phyloP scores from a whole-genome alignment of 768 basidiomycete species.

The Xerocomellus intermedius region DNA sequence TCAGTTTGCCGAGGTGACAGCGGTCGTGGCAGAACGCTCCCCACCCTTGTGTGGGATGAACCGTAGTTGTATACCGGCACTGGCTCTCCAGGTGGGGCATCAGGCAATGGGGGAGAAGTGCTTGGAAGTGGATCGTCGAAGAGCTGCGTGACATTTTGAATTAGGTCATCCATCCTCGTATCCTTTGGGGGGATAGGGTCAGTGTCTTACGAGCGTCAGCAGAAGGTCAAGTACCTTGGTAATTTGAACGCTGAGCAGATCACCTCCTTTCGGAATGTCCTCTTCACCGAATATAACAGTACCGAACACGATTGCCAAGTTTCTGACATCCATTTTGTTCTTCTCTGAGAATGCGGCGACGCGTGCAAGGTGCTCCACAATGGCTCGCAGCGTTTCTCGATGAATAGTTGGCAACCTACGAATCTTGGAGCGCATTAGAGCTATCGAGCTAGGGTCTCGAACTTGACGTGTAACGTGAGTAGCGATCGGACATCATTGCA shows the following conservation, averaged over 20 bases:
- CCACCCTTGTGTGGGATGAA: conserved; percentile 66
- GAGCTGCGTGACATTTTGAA: conserved; percentile 62
- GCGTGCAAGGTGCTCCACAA: conserved; percentile 80
- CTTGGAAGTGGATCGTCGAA: conserved; percentile 56
- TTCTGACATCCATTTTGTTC: conserved; percentile 95
- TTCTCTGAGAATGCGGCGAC: conserved; percentile 63
- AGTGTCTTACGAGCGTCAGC: conserved; percentile 30
- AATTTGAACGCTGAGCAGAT: conserved; percentile 72
- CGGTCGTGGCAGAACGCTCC: conserved; percentile 40
- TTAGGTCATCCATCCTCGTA: conserved; percentile 82
- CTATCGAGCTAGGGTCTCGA: conserved; percentile 63
- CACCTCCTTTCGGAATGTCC: conserved; percentile 75
- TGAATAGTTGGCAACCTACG: conserved; percentile 81
- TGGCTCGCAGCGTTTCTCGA: conserved; percentile 75
- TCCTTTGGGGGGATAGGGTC: conserved; percentile 40
- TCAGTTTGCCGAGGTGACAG: conserved; percentile 37
- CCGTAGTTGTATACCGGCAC: conserved; percentile 60
- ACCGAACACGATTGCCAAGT: conserved; percentile 88
- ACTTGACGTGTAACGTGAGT: conserved; percentile 39
- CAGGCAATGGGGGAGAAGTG: conserved; percentile 68
- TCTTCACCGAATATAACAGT: conserved; percentile 91
- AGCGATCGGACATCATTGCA: not conserved
- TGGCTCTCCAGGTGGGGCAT: conserved; percentile 66
- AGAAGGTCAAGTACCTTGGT: conserved; percentile 55
- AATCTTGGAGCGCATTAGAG: conserved; percentile 84